phyloP scores from a whole-genome alignment of 768 basidiomycete species.

The Russula sp. region DNA sequence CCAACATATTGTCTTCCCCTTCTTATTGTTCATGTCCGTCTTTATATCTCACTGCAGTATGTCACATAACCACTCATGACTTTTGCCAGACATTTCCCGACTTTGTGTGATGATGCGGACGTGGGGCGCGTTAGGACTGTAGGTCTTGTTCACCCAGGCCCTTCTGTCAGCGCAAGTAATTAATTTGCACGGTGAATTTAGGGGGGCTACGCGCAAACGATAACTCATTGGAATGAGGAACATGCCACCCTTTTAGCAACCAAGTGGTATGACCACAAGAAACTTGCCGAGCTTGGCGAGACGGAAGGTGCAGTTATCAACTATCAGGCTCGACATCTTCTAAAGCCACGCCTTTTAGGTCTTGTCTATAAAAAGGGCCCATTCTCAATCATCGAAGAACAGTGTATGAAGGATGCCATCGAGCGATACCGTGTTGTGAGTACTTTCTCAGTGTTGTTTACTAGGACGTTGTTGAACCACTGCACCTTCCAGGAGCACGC shows the following conservation, averaged over 20 bases:
- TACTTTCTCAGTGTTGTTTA: not conserved
- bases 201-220: not conserved
- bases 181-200: not conserved
- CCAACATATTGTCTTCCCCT: slow-evolving; percentile 5
- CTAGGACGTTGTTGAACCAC: not conserved
- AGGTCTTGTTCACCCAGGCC: not conserved
- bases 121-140: not conserved
- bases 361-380: slow-evolving; percentile 10
- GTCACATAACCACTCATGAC: not conserved
- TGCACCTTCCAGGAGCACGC: not conserved
- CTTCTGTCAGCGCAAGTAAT: not conserved
- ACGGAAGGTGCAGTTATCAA: slow-evolving; percentile 1
- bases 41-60: slow-evolving; percentile 4
- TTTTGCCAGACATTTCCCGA: not conserved
- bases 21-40: slow-evolving; percentile 8
- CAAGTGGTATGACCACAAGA: slow-evolving; percentile 10
- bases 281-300: slow-evolving; percentile 1
- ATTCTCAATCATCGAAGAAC: slow-evolving; percentile 4
- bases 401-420: slow-evolving; percentile 1
- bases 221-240: not conserved
- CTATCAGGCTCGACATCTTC: not conserved
- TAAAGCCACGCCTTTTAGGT: not conserved
- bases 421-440: slow-evolving; percentile 9
- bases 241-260: slow-evolving; percentile 2
- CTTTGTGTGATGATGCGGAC: not conserved